Evolutionary conservation across 495 filamentous ascomycete species (phyloP).

Genomic region (Lasiosphaeriaceae sp.): DNA sequence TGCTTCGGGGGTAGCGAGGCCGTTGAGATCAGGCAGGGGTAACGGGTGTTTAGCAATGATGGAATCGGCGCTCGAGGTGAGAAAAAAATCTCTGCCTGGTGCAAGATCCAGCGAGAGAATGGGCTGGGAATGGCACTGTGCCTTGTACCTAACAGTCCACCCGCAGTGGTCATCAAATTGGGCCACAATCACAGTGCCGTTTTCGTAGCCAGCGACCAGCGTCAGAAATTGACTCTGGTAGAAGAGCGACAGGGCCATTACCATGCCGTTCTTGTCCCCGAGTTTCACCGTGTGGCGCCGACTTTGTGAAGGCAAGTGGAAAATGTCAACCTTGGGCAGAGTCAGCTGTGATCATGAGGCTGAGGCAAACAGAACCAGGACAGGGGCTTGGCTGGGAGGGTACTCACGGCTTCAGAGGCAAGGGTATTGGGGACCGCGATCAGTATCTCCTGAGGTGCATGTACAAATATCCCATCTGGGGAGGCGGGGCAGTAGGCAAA

Average conservation of each 20-base stretch:
- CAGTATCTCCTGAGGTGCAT: conserved; percentile 39
- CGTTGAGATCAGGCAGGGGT: conserved; percentile 23
- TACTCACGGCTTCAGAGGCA: conserved; percentile 64
- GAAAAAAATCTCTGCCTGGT: conserved; percentile 56
- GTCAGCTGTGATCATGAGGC: not conserved
- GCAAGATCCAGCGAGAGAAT: conserved; percentile 72
- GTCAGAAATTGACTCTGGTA: conserved; percentile 37
- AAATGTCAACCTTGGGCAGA: conserved; percentile 67
- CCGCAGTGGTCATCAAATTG: conserved; percentile 21
- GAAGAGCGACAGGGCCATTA: conserved; percentile 76
- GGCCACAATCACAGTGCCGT: conserved; percentile 66
- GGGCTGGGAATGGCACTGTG: conserved; percentile 74
- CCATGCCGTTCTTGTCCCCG: conserved; percentile 74
- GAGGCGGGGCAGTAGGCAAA: conserved; percentile 61
- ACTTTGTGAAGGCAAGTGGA: conserved; percentile 70
- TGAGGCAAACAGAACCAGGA: not conserved
- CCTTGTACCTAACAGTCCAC: conserved; percentile 64
- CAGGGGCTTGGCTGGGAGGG: not conserved
- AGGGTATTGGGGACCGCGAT: conserved; percentile 75
- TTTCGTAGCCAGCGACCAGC: conserved; percentile 80
- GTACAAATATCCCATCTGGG: conserved; percentile 2
- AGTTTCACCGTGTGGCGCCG: conserved; percentile 62
- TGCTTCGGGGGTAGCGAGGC: not conserved
- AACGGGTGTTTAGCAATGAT: conserved; percentile 50
- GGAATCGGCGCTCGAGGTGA: conserved; percentile 80